phyloP scores from a whole-genome alignment of 768 basidiomycete genomes.

The Pleurotus ostreatus region DNA sequence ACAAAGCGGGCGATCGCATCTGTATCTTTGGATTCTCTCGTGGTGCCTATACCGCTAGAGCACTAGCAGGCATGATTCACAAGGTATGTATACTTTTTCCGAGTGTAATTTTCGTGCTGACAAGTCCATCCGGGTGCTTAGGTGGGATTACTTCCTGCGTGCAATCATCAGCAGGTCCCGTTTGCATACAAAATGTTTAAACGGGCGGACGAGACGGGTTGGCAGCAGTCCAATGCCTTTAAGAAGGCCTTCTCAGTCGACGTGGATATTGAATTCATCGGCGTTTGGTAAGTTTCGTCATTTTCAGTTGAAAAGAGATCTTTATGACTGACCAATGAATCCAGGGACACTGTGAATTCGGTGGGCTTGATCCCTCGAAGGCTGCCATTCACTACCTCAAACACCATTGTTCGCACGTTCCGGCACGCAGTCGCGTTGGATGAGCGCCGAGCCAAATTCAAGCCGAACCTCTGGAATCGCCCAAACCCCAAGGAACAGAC shows the following conservation, averaged over 20 bases:
- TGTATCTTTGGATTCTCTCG: conserved; percentile 69
- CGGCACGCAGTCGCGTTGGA: conserved; percentile 55
- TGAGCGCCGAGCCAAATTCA: conserved; percentile 49
- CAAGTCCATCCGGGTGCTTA: background rate
- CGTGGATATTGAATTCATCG: conserved; percentile 56
- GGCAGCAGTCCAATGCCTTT: conserved; percentile 48
- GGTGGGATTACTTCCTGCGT: conserved; percentile 40
- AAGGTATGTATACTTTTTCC: conserved; percentile 21
- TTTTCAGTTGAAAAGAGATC: background rate
- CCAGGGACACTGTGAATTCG: conserved; percentile 54
- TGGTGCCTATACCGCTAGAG: conserved; percentile 60
- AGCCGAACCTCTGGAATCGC: conserved; percentile 37
- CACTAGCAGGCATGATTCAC: conserved; percentile 48
- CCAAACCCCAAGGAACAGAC: conserved; percentile 24
- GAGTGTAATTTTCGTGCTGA: no score
- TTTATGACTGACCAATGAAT: background rate
- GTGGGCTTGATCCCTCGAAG: conserved; percentile 40
- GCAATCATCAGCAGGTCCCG: conserved; percentile 52
- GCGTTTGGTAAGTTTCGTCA: conserved; percentile 40
- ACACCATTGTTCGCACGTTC: conserved; percentile 41
- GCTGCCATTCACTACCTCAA: conserved; percentile 20
- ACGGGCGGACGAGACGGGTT: conserved; percentile 42
- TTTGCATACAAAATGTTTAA: conserved; percentile 65
- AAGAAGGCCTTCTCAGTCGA: conserved; percentile 51
- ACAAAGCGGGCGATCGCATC: conserved; percentile 51